Conservation (phyloP, 164 flowering plant genomes). For the Liriodendron chinense region DNA sequence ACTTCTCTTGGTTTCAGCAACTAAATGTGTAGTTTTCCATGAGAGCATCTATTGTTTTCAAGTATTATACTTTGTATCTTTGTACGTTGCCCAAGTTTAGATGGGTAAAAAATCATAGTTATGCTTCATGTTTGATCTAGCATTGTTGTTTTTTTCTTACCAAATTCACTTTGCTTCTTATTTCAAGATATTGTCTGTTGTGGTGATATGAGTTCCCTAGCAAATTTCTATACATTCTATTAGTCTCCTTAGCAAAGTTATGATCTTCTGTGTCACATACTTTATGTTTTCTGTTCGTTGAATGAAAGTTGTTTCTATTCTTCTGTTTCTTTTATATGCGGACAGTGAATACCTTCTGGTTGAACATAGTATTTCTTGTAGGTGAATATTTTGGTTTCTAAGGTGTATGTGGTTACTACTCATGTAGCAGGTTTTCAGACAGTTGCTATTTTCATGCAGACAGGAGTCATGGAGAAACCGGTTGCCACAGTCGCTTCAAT, state of each 20-base stretch:
- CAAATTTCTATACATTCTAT: neutral
- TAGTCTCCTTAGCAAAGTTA: no score
- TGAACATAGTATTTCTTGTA: slow-evolving; percentile 19
- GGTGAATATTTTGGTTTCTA: slow-evolving; percentile 45
- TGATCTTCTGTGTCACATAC: neutral
- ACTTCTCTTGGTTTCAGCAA: no score
- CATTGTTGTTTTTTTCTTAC: no score
- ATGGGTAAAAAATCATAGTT: no score
- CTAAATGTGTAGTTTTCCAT: no score
- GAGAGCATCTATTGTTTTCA: no score
- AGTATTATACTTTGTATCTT: no score
- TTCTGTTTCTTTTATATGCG: slow-evolving; percentile 1
- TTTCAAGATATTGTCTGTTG: neutral
- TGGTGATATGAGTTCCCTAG: neutral
- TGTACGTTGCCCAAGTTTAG: no score
- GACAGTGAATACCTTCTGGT: slow-evolving; percentile 11
- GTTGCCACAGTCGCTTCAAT: slow-evolving; percentile 33
- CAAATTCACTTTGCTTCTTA: no score
- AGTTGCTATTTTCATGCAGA: slow-evolving; percentile 99
- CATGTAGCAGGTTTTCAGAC: slow-evolving; percentile 99
- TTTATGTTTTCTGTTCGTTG: neutral
- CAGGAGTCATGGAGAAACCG: slow-evolving; percentile 59
- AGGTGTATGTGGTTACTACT: slow-evolving; percentile 59
- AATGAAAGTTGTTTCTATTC: neutral
- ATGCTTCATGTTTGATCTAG: no score